phyloP scores from a whole-genome alignment of 2,329 filamentous ascomycete species.

The Ophiostoma himal-ulmi region DNA sequence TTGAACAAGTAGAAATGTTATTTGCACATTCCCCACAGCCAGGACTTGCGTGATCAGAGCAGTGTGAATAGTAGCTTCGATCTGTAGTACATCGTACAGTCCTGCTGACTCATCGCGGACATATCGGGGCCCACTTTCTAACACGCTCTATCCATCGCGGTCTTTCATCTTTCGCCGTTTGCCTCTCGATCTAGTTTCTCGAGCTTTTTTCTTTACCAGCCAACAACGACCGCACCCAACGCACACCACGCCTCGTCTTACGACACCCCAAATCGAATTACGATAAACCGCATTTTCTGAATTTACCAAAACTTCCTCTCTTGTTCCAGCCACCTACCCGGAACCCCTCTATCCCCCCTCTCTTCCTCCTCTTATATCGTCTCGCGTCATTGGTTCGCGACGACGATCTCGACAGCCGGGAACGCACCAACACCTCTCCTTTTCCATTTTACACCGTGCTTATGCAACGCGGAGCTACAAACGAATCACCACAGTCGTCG shows the following conservation, averaged over 20 bases:
- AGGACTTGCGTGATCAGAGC: not conserved
- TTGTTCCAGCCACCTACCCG: not conserved
- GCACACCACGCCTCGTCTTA: not conserved
- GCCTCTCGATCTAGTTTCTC: not conserved
- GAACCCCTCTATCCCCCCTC: not conserved
- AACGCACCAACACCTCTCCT: not conserved
- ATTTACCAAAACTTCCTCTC: not conserved
- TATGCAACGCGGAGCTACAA: slow-evolving; percentile 58
- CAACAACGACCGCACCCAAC: not conserved
- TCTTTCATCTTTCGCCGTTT: not conserved
- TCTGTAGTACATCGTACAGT: not conserved
- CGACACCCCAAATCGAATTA: not conserved
- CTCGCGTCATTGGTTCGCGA: slow-evolving; percentile 16
- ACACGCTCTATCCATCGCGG: not conserved
- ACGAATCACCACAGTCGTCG: slow-evolving; percentile 32
- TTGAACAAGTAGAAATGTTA: too few relatives aligned
- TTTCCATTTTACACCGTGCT: slow-evolving; percentile 38
- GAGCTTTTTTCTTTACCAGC: not conserved
- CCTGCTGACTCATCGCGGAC: not conserved
- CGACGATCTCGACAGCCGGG: slow-evolving; percentile 13
- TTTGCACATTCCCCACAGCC: not conserved
- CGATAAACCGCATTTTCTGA: not conserved
- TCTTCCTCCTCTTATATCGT: not conserved
- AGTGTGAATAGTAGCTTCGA: not conserved
- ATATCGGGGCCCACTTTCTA: not conserved